Percentiles rank a stretch among this genome's conserved stretches.
Conservation (phyloP, 805 yeast genomes). For the Geotrichum ghanense region DNA sequence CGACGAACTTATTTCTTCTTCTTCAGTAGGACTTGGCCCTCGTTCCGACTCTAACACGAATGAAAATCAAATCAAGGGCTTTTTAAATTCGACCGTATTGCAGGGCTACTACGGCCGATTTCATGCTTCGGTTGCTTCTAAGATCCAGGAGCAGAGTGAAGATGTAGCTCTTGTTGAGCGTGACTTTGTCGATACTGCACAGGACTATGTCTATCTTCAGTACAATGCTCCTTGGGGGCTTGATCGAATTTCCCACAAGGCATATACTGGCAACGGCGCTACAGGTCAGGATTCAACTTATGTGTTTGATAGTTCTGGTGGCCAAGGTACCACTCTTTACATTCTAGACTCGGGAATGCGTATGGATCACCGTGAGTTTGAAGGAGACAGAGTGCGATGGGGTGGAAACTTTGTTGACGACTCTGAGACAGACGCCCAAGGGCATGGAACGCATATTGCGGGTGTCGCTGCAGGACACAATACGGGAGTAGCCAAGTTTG, state of each 20-base stretch:
- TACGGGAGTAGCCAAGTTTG: conserved; percentile 55
- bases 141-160: conserved; percentile 36
- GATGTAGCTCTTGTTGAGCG: conserved; percentile 51
- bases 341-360: conserved; percentile 80
- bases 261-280: conserved; percentile 46
- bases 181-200: conserved; percentile 60
- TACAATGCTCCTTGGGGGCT: conserved; percentile 92
- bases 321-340: conserved; percentile 76
- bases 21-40: background rate
- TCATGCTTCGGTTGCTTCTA: conserved; percentile 31
- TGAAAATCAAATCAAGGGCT: conserved; percentile 5
- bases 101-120: conserved; percentile 38
- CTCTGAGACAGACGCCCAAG: conserved; percentile 39
- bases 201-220: conserved; percentile 49
- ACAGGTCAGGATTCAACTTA: conserved; percentile 47
- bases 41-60: background rate
- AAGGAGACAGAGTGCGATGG: conserved; percentile 41
- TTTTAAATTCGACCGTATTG: conserved; percentile 27
- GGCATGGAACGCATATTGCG: conserved; percentile 59
- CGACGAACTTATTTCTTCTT: background rate
- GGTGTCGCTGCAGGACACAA: conserved; percentile 88
- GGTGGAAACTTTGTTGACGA: conserved; percentile 36
- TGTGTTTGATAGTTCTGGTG: conserved; percentile 59
- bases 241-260: conserved; percentile 76
- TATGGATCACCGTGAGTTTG: conserved; percentile 38